These are phyloP conservation scores for Populus tremula DNA, from an alignment of 345 rosid genomes.

Conservation along the genomic window DNA sequence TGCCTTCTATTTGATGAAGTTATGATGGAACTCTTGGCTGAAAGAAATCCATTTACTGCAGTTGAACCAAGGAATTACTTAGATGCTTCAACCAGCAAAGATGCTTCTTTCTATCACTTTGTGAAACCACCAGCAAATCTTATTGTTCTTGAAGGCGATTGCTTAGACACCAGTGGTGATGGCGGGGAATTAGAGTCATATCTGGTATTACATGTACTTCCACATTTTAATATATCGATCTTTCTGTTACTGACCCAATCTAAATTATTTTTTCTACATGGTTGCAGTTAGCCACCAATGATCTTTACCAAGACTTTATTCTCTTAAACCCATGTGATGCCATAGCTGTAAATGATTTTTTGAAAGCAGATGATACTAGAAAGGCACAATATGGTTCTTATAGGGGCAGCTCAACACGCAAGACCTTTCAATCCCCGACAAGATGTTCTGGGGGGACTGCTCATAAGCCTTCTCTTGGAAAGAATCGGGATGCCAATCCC, in stretches of 20 bases:
- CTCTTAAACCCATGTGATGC: slow-evolving; percentile 81
- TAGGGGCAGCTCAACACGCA: slow-evolving; percentile 45
- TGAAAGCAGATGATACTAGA: slow-evolving; percentile 39
- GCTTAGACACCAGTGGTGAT: slow-evolving; percentile 70
- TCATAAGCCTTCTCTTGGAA: slow-evolving; percentile 52
- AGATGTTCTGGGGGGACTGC: slow-evolving; percentile 61
- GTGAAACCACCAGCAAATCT: slow-evolving; percentile 93
- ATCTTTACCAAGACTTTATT: slow-evolving; percentile 80
- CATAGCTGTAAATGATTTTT: slow-evolving; percentile 50
- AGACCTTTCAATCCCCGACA: slow-evolving; percentile 56
- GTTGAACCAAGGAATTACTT: slow-evolving; percentile 75
- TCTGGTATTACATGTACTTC: slow-evolving; percentile 58
- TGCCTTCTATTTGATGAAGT: background rate
- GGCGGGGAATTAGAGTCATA: slow-evolving; percentile 84
- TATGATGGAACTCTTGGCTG: background rate
- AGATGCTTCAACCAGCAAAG: slow-evolving; percentile 57
- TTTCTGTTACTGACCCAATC: slow-evolving; percentile 5
- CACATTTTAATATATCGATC: slow-evolving; percentile 11
- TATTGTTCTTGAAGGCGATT: slow-evolving; percentile 92
- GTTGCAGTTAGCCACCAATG: slow-evolving; percentile 77
- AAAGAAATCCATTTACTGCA: slow-evolving; percentile 29
- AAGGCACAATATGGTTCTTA: slow-evolving; percentile 42
- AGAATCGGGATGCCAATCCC: slow-evolving; percentile 43
- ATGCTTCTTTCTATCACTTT: slow-evolving; percentile 51
- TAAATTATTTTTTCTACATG: slow-evolving; percentile 21